Base-by-base conservation (phyloP, 73 alveolate species). In the Paraurostyla sp. region DNA sequence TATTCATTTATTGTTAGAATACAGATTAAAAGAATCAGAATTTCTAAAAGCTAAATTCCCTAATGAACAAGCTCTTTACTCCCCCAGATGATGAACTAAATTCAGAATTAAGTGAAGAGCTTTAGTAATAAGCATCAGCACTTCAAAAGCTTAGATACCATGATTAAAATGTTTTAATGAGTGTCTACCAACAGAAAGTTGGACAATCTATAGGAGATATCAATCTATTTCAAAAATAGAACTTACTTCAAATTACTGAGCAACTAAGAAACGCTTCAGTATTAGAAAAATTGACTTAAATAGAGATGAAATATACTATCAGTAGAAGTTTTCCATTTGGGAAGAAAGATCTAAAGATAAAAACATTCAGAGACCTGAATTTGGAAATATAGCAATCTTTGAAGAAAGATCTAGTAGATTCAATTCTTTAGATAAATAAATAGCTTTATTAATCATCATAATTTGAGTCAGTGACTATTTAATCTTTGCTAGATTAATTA, bases 141-240 rank as follows among this genome's bases (percentile, higher is more conserved):
- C n/a, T n/a, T n/a, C n/a, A n/a, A n/a, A n/a, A n/a, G n/a, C n/a
- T n/a, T n/a, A 56, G 71, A 56, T 16, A 56, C 32, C 22, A 60
- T 2, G 84, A 69, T 18, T 18, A 69, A 38, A 35, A 69, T 25
- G 23, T 69, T 15, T 41, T 69, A 38, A 38, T 69, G 62, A 69
- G 65, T 41, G 33, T 38, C 13, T 69, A 69, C 23, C 9, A 69
- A 15, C 18, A 69, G 45, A 69, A 40, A 69, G 84, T 69, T 3
- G 87, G 87, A 7, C 33, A 75, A 46, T 75, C 87, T 13, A 7
- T 75, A 11, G 87, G 87, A 7, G 87, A 75, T 75, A 33, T 75
- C 18, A 75, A 75, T 29, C 40, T 75, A 3, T 75, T 25, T 29
- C 3, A 2, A 46, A 75, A 75, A 25, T 4, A 48, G 11, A 48